Percentiles rank a stretch among this genome's conserved stretches.
Evolutionary conservation across 371 early-diverging fungal species (phyloP).

Genomic region (Mortierella polycephala): DNA sequence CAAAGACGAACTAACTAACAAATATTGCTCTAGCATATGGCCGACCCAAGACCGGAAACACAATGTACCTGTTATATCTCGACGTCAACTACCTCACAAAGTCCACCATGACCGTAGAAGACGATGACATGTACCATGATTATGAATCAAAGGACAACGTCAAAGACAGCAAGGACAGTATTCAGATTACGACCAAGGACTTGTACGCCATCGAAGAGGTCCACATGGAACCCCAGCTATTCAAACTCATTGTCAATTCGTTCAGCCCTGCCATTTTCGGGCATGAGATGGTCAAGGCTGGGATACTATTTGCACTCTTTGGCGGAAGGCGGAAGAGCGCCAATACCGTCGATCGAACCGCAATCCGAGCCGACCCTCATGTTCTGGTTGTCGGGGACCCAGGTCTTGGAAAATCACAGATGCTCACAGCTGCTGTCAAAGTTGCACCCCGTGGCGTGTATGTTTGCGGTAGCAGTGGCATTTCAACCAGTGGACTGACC

Average conservation of each 20-base stretch:
- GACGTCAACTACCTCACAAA: slow-evolving; percentile 72
- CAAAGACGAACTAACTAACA: too few species aligned
- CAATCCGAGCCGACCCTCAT: slow-evolving; percentile 70
- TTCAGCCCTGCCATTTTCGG: slow-evolving; percentile 98
- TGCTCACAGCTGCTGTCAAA: slow-evolving; percentile 86
- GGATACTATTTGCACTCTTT: slow-evolving; percentile 86
- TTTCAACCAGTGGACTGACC: slow-evolving; percentile 82
- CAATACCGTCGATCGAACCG: slow-evolving; percentile 88
- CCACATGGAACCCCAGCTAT: slow-evolving; percentile 76
- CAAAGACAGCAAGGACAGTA: slow-evolving; percentile 69
- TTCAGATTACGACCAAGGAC: slow-evolving; percentile 77
- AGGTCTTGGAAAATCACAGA: slow-evolving; percentile 95
- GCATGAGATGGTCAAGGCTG: slow-evolving; percentile 91
- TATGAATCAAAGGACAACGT: slow-evolving; percentile 41
- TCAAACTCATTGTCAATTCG: slow-evolving; percentile 85
- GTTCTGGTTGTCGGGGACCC: slow-evolving; percentile 79
- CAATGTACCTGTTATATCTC: slow-evolving; percentile 76
- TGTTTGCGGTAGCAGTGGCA: slow-evolving; percentile 93
- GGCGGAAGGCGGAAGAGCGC: slow-evolving; percentile 84
- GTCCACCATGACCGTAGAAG: slow-evolving; percentile 56
- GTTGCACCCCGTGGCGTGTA: slow-evolving; percentile 91
- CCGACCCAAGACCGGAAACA: slow-evolving; percentile 76
- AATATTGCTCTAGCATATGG: slow-evolving; percentile 65
- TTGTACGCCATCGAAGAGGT: slow-evolving; percentile 85
- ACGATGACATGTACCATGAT: slow-evolving; percentile 46